A percentile compares a stretch with the other conserved stretches of the same genome.
These are phyloP conservation scores for Alternaria postmessia DNA, from an alignment of 2,329 filamentous ascomycete genomes.

Conservation along the genomic window DNA sequence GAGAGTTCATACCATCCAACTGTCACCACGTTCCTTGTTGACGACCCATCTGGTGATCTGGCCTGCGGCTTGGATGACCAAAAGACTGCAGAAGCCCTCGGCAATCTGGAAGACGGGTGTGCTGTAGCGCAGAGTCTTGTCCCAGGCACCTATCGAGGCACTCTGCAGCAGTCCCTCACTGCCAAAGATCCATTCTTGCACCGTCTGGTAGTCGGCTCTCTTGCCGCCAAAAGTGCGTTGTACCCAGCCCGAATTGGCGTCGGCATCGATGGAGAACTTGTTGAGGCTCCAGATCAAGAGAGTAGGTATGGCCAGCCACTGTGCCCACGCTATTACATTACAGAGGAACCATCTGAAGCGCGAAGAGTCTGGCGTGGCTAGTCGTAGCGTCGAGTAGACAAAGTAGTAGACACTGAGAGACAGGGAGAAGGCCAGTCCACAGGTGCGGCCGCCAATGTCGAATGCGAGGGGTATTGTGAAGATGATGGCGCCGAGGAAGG, in stretches of 20 bases:
- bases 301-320: constrained; percentile 85
- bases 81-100: constrained; percentile 94
- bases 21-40: constrained; percentile 91
- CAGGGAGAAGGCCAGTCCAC: constrained; percentile 91
- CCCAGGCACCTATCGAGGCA: constrained; percentile 84
- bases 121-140: constrained; percentile 85
- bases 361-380: constrained; percentile 81
- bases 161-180: constrained; percentile 81
- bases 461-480: constrained; percentile 97
- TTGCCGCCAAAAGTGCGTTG: constrained; percentile 77
- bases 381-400: constrained; percentile 79
- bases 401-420: constrained; percentile 91
- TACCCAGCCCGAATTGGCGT: constrained; percentile 75
- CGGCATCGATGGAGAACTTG: constrained; percentile 92
- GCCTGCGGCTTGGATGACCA: constrained; percentile 93
- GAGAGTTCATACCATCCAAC: constrained; percentile 80
- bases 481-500: constrained; percentile 91
- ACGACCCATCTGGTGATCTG: constrained; percentile 96
- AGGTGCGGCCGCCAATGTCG: constrained; percentile 95
- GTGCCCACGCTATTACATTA: constrained; percentile 74
- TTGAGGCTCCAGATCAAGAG: constrained; percentile 95
- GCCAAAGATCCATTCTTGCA: constrained; percentile 89
- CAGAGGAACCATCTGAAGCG: constrained; percentile 76
- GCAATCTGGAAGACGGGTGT: constrained; percentile 93
- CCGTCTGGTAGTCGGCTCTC: constrained; percentile 68